Percentiles rank a stretch among this genome's conserved stretches.
Conservation (phyloP, 2,329 filamentous ascomycete species). For the Curvularia sp. region DNA sequence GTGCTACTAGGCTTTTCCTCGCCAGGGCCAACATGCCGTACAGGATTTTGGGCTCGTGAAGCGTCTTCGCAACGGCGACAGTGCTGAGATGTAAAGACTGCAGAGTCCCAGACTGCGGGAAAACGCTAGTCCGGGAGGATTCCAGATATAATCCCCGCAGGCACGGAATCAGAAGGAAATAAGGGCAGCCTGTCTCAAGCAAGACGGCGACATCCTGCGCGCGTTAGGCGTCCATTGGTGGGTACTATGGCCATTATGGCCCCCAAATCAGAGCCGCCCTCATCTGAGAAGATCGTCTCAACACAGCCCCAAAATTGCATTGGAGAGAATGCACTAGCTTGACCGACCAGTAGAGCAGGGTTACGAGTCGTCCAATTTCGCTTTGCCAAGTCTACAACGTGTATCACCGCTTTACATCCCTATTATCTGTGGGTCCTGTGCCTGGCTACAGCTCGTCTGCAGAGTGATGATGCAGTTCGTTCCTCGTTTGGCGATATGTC, state of each 20-base stretch:
- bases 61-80: background rate
- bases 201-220: too few species aligned
- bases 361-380: background rate
- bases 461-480: too few species aligned
- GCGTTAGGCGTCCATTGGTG: slow-evolving; percentile 4
- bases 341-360: background rate
- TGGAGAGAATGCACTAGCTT: background rate
- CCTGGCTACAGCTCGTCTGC: background rate
- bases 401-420: background rate
- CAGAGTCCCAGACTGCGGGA: background rate
- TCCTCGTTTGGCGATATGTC: background rate
- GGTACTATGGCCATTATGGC: background rate
- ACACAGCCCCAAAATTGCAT: slow-evolving; percentile 4
- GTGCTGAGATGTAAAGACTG: background rate
- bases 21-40: slow-evolving; percentile 13
- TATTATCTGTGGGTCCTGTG: background rate
- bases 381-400: background rate
- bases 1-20: slow-evolving; percentile 24
- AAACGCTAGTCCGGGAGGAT: background rate
- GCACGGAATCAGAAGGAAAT: background rate
- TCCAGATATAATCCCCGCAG: background rate
- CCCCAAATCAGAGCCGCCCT: slow-evolving; percentile 5
- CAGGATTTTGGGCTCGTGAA: slow-evolving; percentile 1
- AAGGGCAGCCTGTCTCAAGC: background rate
- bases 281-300: background rate